phyloP scores from a whole-genome alignment of 106 monocot species.

The Dendrobium chrysotoxum region DNA sequence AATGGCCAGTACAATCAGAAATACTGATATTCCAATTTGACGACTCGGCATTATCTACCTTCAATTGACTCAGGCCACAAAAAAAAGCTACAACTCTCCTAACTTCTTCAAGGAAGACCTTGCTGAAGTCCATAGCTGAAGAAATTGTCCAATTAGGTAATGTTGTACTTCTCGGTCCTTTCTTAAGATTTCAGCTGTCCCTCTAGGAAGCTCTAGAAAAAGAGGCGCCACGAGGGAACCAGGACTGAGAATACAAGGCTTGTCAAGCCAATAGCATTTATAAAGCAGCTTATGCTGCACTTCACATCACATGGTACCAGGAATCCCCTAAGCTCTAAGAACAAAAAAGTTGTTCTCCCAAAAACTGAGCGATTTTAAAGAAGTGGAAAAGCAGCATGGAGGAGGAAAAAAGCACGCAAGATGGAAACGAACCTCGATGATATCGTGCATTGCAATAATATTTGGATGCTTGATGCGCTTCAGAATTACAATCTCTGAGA shows the following conservation, averaged over 20 bases:
- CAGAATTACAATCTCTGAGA: conserved; percentile 80
- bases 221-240: too few relatives aligned
- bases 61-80: not conserved
- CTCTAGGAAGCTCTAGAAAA: too few relatives aligned
- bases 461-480: conserved; percentile 69
- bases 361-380: not conserved
- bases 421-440: conserved; percentile 48
- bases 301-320: conserved; percentile 1
- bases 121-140: not conserved
- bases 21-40: not conserved
- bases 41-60: not conserved
- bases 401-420: not conserved
- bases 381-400: not conserved
- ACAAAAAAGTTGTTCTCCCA: not conserved
- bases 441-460: conserved; percentile 67
- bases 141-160: not conserved
- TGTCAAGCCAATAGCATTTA: too few relatives aligned
- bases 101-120: not conserved
- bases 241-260: too few relatives aligned
- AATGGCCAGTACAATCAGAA: not conserved
- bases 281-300: not conserved
- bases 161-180: not conserved
- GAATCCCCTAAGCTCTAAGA: not conserved
- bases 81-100: not conserved
- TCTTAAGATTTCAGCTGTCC: too few relatives aligned